A percentile compares a stretch with the other conserved stretches of the same genome.
phyloP scores from a whole-genome alignment of 441 rosid species.

The Bruguiera hainesii region DNA sequence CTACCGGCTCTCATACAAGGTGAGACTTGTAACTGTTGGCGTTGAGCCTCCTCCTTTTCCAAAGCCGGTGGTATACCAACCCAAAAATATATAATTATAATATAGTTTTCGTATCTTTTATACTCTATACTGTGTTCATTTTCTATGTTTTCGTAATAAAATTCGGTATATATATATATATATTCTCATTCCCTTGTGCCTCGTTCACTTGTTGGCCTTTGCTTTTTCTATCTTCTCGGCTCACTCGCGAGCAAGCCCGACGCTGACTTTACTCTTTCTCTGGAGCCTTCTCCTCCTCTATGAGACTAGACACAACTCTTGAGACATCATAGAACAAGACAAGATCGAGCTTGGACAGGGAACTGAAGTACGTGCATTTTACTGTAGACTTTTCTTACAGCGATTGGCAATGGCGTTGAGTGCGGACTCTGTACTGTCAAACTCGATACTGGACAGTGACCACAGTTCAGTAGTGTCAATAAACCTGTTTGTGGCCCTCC shows the following conservation, averaged over 20 bases:
- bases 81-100: no score
- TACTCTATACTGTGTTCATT: no score
- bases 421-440: constrained; percentile 31
- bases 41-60: not conserved
- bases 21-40: constrained; percentile 12
- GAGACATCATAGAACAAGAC: no score
- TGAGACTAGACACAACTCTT: no score
- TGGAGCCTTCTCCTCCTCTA: not conserved
- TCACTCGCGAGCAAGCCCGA: not conserved
- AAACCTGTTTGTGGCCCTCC: constrained; percentile 86
- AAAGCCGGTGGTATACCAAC: not conserved
- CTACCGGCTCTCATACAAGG: constrained; percentile 7
- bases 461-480: constrained; percentile 77
- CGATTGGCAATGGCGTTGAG: constrained; percentile 37
- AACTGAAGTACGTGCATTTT: no score
- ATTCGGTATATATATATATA: no score
- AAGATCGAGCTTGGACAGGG: no score
- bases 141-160: no score
- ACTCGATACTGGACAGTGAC: constrained; percentile 46
- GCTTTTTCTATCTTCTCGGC: not conserved
- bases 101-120: no score
- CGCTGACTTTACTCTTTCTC: constrained; percentile 2
- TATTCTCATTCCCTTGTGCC: no score
- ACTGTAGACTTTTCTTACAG: no score
- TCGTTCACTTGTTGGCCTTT: constrained; percentile 20